phyloP scores from a whole-genome alignment of 1,284 basidiomycete genomes.

The Ustilago esculenta region DNA sequence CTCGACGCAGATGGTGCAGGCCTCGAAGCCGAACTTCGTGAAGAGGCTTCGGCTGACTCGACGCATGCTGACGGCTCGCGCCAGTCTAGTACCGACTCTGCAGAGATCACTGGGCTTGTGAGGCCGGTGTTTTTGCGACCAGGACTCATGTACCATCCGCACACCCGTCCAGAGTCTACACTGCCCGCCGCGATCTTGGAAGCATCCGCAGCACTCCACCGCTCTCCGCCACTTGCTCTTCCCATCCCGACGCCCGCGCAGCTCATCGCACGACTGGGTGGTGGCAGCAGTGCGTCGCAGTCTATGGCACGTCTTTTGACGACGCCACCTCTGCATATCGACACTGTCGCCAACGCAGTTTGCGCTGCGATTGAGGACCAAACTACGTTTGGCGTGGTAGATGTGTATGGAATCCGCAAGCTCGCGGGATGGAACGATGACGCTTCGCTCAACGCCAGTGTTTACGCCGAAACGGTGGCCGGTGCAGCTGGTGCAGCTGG shows the following conservation, averaged over 20 bases:
- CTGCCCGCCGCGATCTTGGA: slow-evolving; percentile 86
- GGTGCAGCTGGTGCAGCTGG: background rate
- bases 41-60: slow-evolving; percentile 10
- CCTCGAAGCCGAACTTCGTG: slow-evolving; percentile 27
- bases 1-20: slow-evolving; percentile 50
- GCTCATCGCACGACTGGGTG: slow-evolving; percentile 28
- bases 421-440: slow-evolving; percentile 57
- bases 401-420: slow-evolving; percentile 44
- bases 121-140: slow-evolving; percentile 44
- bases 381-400: slow-evolving; percentile 42
- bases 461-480: slow-evolving; percentile 11
- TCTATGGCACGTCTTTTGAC: slow-evolving; percentile 80
- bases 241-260: slow-evolving; percentile 74
- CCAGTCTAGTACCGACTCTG: background rate
- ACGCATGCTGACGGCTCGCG: background rate
- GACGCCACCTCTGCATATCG: slow-evolving; percentile 90
- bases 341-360: slow-evolving; percentile 89
- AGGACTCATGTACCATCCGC: slow-evolving; percentile 96
- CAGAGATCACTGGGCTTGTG: slow-evolving; percentile 3
- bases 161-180: slow-evolving; percentile 85
- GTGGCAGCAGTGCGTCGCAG: slow-evolving; percentile 61
- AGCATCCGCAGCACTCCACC: slow-evolving; percentile 68
- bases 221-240: slow-evolving; percentile 60
- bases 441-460: slow-evolving; percentile 21
- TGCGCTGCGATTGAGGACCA: slow-evolving; percentile 70